Percentiles rank a stretch among this genome's conserved stretches.
These are phyloP conservation scores for Copromyces sp. DNA, from an alignment of 495 filamentous ascomycete genomes.

Conservation along the genomic window DNA sequence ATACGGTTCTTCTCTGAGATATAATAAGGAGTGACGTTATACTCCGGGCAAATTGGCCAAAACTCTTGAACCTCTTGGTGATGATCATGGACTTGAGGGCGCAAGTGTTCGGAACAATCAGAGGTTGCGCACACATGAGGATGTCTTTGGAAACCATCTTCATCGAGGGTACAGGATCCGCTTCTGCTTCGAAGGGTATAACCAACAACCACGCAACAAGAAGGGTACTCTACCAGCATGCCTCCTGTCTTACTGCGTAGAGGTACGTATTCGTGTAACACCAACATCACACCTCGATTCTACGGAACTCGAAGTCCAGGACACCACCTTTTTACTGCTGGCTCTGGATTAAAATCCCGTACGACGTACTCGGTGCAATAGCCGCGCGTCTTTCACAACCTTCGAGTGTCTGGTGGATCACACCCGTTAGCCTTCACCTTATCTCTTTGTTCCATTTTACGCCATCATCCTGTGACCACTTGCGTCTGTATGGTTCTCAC, in stretches of 20 bases:
- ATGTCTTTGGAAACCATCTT: not conserved
- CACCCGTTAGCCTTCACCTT: not conserved
- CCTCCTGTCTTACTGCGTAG: not conserved
- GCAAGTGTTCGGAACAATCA: not conserved
- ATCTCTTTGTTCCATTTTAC: not conserved
- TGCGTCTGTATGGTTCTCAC: not conserved
- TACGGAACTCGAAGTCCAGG: not conserved
- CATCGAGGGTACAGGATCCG: not conserved
- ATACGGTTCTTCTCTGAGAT: not conserved
- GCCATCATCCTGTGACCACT: not conserved
- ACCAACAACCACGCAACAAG: not conserved
- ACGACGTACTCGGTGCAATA: not conserved
- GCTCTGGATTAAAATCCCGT: not conserved
- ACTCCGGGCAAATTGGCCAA: not conserved
- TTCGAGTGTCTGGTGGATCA: not conserved
- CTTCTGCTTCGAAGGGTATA: not conserved
- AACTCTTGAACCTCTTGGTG: not conserved
- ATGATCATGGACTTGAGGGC: not conserved
- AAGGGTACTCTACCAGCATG: not conserved
- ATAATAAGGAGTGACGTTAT: not conserved
- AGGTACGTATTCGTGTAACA: not conserved
- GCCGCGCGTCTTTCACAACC: not conserved
- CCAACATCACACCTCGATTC: not conserved
- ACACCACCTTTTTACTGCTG: not conserved
- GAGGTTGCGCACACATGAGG: not conserved